These are phyloP conservation scores for Melanogaster broomeanus DNA, from an alignment of 768 basidiomycete genomes.

Conservation along the genomic window DNA sequence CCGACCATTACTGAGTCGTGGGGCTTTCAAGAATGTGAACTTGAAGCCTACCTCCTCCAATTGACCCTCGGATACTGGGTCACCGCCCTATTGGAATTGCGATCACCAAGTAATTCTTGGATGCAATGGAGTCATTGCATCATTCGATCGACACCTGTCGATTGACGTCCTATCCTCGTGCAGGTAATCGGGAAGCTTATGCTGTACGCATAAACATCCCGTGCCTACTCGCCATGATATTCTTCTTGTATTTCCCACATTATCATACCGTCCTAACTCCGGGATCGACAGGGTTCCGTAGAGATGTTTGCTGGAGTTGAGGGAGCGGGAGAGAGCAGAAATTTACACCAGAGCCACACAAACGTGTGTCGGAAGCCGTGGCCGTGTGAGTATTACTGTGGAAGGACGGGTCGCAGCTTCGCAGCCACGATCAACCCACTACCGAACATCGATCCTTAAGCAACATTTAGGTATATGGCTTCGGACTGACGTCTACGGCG, in stretches of 20 bases:
- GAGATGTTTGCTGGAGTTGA: not conserved
- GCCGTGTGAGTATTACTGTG: no score
- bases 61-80: constrained; percentile 7
- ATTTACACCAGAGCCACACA: no score
- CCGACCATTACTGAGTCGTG: not conserved
- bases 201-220: not conserved
- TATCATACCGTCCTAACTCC: not conserved
- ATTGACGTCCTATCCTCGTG: constrained; percentile 8
- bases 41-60: constrained; percentile 2
- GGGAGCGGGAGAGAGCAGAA: not conserved
- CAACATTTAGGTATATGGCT: no score
- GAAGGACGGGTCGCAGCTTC: no score
- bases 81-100: constrained; percentile 20
- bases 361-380: no score
- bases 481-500: not conserved
- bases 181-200: not conserved
- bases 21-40: not conserved
- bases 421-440: no score
- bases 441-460: no score
- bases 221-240: not conserved
- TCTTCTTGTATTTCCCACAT: not conserved
- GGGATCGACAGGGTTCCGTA: not conserved
- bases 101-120: constrained; percentile 14
- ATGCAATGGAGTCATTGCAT: constrained; percentile 7
- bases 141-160: constrained; percentile 2